Evolutionary conservation across 257 asterid genomes (phyloP), one percentile per base, ranked within the genome.

Genomic region (Jacaranda copaia): DNA sequence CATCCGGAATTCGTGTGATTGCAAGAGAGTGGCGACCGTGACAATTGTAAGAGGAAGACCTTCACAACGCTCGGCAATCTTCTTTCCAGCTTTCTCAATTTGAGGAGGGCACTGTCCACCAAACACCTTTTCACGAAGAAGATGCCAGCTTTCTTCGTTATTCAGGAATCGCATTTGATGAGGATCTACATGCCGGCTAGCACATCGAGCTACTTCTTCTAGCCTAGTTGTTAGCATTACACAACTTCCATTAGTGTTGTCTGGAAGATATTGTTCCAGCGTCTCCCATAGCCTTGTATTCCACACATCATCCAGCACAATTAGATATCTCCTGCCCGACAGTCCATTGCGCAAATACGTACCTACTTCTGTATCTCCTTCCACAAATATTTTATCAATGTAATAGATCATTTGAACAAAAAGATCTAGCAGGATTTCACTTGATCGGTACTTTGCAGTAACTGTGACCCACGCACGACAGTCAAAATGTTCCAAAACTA

Each of bases 381-480:
- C 3, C 12, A 15, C 32, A 35, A 5, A 9, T 9, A 13, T 4
- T 32, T 32, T 13, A 15, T 7, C 35, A 39, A 6, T 3, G 1
- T 14, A 42, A 8, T 9, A 45, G 9, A 36, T 15, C 39, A 64
- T 12, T 18, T 75, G 73, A 16, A 35, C 66, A 11, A 63, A 42
- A 52, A 75, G 18, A 5, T 57, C 0, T 18, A 8, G 5, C 25
- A 67, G 15, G 67, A 80, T 64, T 3, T 79, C 32, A 10, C 55
- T 35, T 1, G 25, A 6, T 14, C 64, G 10, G 25, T 55, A 63
- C 1, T 25, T 25, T 9, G 8, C 15, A 0, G 42, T 43, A 18
- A 70, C 82, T 6, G n/a, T 53, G 9, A 79, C 74, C 73, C 78
- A 79, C 7, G 69, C 74, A 8, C 74, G 74, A 62, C 48, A 43